A percentile compares a stretch with the other conserved stretches of the same genome.
Evolutionary conservation across 2,329 filamentous ascomycete species (phyloP).

Genomic region (Chaetoscypha palmicola): DNA sequence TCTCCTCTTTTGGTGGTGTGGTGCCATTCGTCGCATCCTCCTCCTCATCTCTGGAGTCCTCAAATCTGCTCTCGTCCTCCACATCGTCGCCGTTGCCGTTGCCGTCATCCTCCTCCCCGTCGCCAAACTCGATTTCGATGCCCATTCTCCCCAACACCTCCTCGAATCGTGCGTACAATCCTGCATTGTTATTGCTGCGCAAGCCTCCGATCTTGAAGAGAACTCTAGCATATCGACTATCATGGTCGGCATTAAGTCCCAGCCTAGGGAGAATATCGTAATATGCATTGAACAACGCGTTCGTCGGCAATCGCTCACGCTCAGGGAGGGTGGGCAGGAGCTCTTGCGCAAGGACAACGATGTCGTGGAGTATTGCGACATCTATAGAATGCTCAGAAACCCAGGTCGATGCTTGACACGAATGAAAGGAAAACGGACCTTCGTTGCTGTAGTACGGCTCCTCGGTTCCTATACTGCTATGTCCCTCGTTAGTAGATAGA

Average conservation of each 20-base stretch:
- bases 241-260: slow-evolving; percentile 64
- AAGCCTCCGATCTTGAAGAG: slow-evolving; percentile 71
- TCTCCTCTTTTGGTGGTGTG: slow-evolving; percentile 13
- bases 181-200: slow-evolving; percentile 41
- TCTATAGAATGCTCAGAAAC: slow-evolving; percentile 42
- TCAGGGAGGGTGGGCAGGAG: slow-evolving; percentile 51
- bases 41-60: slow-evolving; percentile 7
- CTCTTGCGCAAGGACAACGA: slow-evolving; percentile 65
- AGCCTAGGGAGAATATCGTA: slow-evolving; percentile 65
- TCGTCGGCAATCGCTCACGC: slow-evolving; percentile 60
- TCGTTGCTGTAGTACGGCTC: slow-evolving; percentile 53
- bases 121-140: slow-evolving; percentile 60
- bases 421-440: slow-evolving; percentile 36
- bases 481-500: slow-evolving; percentile 23
- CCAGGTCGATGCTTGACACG: neutral
- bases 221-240: slow-evolving; percentile 69
- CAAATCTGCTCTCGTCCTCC: slow-evolving; percentile 8
- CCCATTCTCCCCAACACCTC: slow-evolving; percentile 60
- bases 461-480: slow-evolving; percentile 12
- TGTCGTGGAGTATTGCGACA: slow-evolving; percentile 69
- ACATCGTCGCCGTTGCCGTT: slow-evolving; percentile 12
- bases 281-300: slow-evolving; percentile 75
- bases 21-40: slow-evolving; percentile 11
- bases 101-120: too few relatives aligned
- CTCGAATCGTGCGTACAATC: slow-evolving; percentile 66